Base-by-base conservation (phyloP, 2,329 filamentous ascomycete genomes). In the Davidsoniella australis region DNA sequence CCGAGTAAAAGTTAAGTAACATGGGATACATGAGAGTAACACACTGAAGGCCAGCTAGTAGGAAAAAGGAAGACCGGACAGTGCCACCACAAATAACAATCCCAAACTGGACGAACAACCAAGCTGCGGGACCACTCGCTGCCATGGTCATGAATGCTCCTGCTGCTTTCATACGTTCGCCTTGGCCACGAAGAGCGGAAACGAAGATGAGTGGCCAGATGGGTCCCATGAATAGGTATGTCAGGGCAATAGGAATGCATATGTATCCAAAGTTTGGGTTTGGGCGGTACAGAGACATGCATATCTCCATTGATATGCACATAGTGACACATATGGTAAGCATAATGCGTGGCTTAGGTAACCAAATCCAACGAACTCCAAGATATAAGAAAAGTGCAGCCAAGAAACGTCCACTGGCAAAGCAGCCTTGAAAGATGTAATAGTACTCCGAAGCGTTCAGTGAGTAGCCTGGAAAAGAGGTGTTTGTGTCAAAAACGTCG, bases 141-240 rank as follows among this genome's bases (percentile, higher is more conserved):
- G 80, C 82, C 60, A 80, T 85, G 1, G 88, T 84, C 55, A 93
- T 79, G 61, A 77, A 84, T 1, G 81, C 82, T 0, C 82, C 80
- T 0, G 82, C 85, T 44, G 80, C 73, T 65, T 93, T 93, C 3
- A 82, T 87, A 55, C 85, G 73, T n/a, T 75, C 72, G 0, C 86
- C 86, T 45, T 93, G 75, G 1, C 86, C 85, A 2, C 85, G 76
- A 52, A 94, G 78, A 2, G 82, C 83, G 10, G 91, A 72, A 3
- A 83, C 78, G 56, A 87, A 86, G 53, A 91, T 79, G 1, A 88
- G 78, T 0, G 87, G 86, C 69, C 85, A 94, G 56, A 85, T 76
- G 47, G 86, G 85, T 0, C 80, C 83, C 61, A 89, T 85, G 58
- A 84, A 85, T 62, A 93, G 85, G 55, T 85, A 80, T 55, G 83